phyloP scores from a whole-genome alignment of 176 grass and related monocot genomes.

The Aegilops tauschii region DNA sequence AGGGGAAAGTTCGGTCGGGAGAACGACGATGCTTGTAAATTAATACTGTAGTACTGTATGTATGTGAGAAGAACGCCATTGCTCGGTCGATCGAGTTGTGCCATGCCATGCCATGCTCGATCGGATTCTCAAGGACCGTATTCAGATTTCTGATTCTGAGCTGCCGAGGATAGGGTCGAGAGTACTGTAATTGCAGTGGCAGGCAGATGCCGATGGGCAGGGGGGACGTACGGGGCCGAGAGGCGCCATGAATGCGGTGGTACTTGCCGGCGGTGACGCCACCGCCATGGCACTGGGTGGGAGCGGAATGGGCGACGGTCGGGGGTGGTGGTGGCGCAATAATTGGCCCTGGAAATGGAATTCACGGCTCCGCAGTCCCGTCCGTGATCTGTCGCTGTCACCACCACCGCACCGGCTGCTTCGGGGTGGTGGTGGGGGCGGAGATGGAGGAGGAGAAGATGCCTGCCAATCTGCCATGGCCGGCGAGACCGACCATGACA shows the following conservation, averaged over 20 bases:
- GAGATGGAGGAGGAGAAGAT: neutral
- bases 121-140: neutral
- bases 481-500: neutral
- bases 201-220: too few relatives aligned
- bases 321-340: neutral
- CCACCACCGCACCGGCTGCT: neutral
- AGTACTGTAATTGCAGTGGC: too few relatives aligned
- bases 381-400: neutral
- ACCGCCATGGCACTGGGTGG: neutral
- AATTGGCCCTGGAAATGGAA: neutral
- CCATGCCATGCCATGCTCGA: neutral
- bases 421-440: neutral
- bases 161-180: neutral
- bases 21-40: neutral
- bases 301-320: neutral
- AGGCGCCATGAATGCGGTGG: neutral
- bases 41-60: neutral
- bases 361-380: neutral
- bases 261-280: neutral
- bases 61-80: neutral
- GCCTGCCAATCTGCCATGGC: neutral
- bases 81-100: neutral
- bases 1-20: neutral
- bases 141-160: neutral
- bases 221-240: too few relatives aligned